Conservation (phyloP, 1,284 basidiomycete genomes). For the Sanguinoderma infundibulare region DNA sequence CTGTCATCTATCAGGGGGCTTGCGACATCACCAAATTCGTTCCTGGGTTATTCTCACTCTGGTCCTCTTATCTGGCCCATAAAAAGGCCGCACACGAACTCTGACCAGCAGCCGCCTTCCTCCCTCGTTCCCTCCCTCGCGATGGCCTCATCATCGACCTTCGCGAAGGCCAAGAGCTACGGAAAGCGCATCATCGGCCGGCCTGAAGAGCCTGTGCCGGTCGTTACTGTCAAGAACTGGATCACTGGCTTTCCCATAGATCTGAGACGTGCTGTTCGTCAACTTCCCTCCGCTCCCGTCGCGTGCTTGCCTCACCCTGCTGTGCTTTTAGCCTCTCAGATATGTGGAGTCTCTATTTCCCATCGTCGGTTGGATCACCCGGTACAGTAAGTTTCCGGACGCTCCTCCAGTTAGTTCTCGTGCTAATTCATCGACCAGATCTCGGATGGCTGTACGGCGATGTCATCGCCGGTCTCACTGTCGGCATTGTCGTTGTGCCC, state of each 20-base stretch:
- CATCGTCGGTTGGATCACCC: constrained; percentile 80
- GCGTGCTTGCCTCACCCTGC: constrained; percentile 13
- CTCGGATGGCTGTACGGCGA: constrained; percentile 79
- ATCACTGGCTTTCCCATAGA: constrained; percentile 42
- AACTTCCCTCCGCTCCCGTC: constrained; percentile 12
- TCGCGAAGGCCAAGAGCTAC: constrained; percentile 46
- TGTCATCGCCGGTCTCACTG: constrained; percentile 87
- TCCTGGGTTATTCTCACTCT: constrained; percentile 17
- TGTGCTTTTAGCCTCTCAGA: constrained; percentile 47
- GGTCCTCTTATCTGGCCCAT: constrained; percentile 4
- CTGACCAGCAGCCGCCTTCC: constrained; percentile 6
- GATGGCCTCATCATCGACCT: constrained; percentile 42
- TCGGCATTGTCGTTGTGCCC: constrained; percentile 90
- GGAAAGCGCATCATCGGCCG: constrained; percentile 65
- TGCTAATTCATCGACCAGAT: constrained; percentile 45
- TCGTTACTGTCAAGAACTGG: constrained; percentile 62
- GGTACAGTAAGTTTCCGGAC: constrained; percentile 69
- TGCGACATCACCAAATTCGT: constrained; percentile 21
- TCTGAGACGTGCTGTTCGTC: constrained; percentile 53
- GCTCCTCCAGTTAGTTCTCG: too few relatives aligned
- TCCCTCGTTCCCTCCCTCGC: constrained; percentile 15
- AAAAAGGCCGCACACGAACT: constrained; percentile 10
- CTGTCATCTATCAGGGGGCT: constrained; percentile 20
- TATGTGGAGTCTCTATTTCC: constrained; percentile 83
- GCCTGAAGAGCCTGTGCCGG: constrained; percentile 60